Evolutionary conservation across 495 filamentous ascomycete genomes (phyloP), one percentile per base, ranked within the genome.

Genomic region (Geoglossum glabrum): DNA sequence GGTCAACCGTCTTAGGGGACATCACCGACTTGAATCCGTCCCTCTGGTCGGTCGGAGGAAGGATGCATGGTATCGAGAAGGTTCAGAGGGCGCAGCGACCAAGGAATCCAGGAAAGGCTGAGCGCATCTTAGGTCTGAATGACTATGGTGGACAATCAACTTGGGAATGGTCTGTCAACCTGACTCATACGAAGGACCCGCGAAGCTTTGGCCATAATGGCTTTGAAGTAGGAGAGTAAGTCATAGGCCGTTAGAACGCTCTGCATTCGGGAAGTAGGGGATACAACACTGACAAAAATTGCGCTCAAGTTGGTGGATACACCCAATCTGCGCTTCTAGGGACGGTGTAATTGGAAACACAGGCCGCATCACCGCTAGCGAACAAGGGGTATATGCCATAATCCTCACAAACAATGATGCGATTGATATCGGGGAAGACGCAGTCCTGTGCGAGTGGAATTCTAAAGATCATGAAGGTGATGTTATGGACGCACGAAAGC

Each of bases 211-310:
- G 54, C 10, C 54, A 56, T 38, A 17, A 38, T 38, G 31, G 54
- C 31, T 38, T 56, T 38, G 31, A 45, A 17, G 31, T 45, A n/a
- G 54, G 54, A 56, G 54, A 56, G 54, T 56, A 45, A 56, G 54
- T 56, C 23, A 34, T 15, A 33, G 10, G 34, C n/a, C n/a, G n/a
- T n/a, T n/a, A n/a, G n/a, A 3, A 55, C 11, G 36, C 36, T 15
- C n/a, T 21, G 30, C 21, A 56, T 6, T 17, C 19, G 4, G 4
- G 25, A 33, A 56, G 2, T 28, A 56, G 17, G 17, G 10, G 2
- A 52, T 30, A 13, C 10, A 30, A 5, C 17, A 21, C 28, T 52
- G 17, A 52, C 13, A n/a, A 31, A 15, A 52, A 38, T 8, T 38
- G 31, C 27, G 25, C 25, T 21, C 23, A 40, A 56, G 54, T 45